These are phyloP conservation scores for Cryphonectria parasitica DNA, from an alignment of 2,329 filamentous ascomycete genomes.

Conservation along the genomic window DNA sequence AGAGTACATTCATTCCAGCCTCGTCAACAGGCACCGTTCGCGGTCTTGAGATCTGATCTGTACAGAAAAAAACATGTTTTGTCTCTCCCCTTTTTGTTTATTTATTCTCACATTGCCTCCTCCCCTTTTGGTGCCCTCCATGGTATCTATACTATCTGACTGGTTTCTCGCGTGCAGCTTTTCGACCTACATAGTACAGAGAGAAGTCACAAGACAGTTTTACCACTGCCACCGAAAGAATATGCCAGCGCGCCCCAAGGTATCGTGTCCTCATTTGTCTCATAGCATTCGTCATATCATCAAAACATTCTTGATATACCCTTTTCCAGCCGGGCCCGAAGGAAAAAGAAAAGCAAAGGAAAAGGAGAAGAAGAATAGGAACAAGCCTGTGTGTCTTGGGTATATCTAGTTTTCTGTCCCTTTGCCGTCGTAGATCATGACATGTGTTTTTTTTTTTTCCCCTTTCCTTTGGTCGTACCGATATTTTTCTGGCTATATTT, in stretches of 20 bases:
- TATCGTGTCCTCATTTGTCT: neutral
- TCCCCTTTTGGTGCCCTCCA: neutral
- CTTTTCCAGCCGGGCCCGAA: neutral
- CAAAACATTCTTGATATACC: neutral
- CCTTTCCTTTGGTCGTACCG: neutral
- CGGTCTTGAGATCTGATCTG: too few species aligned
- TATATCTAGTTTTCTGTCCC: constrained; percentile 12
- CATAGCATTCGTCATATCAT: constrained; percentile 11
- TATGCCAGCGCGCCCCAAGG: neutral
- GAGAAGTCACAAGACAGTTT: neutral
- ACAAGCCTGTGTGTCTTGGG: constrained; percentile 17
- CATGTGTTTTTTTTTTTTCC: neutral
- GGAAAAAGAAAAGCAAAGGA: neutral
- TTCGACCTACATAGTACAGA: constrained; percentile 4
- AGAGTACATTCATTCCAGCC: too few species aligned
- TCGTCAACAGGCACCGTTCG: too few species aligned
- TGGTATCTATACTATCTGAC: constrained; percentile 6
- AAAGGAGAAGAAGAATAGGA: neutral
- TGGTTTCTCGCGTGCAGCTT: constrained; percentile 7
- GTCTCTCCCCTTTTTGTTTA: neutral
- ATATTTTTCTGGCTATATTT: neutral
- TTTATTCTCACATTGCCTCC: neutral
- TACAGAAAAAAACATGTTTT: too few species aligned
- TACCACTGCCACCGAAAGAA: neutral
- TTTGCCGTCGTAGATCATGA: constrained; percentile 1